Evolutionary conservation across 371 early-diverging fungal genomes (phyloP).

Genomic region (Mucor ambiguus): DNA sequence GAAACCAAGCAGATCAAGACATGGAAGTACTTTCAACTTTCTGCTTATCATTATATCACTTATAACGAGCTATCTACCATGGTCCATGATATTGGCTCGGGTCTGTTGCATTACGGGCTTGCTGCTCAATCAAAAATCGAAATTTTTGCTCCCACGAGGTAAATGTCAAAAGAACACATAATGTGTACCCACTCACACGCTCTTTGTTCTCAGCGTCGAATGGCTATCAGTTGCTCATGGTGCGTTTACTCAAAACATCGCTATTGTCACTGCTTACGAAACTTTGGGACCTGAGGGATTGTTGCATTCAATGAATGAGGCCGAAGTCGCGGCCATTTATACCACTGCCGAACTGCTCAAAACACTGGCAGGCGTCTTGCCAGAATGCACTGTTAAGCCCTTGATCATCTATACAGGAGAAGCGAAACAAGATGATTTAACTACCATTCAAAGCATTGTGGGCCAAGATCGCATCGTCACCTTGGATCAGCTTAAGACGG

Average conservation of each 20-base stretch:
- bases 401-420: slow-evolving; percentile 52
- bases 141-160: slow-evolving; percentile 78
- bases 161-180: slow-evolving; percentile 4
- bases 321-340: slow-evolving; percentile 60
- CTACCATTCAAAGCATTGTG: slow-evolving; percentile 15
- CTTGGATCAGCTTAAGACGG: slow-evolving; percentile 81
- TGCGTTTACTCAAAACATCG: slow-evolving; percentile 70
- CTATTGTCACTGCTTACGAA: slow-evolving; percentile 87
- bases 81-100: slow-evolving; percentile 67
- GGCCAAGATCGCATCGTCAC: slow-evolving; percentile 37
- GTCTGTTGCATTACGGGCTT: slow-evolving; percentile 67
- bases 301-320: slow-evolving; percentile 59
- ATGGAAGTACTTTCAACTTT: slow-evolving; percentile 84
- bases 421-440: slow-evolving; percentile 29
- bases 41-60: slow-evolving; percentile 67
- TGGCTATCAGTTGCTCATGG: slow-evolving; percentile 77
- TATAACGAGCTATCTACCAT: slow-evolving; percentile 60
- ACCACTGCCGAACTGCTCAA: slow-evolving; percentile 65
- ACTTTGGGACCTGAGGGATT: slow-evolving; percentile 83
- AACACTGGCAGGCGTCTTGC: slow-evolving; percentile 65
- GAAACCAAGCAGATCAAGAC: slow-evolving; percentile 72
- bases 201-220: slow-evolving; percentile 54
- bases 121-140: slow-evolving; percentile 60
- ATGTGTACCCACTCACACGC: not conserved
- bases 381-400: slow-evolving; percentile 52